Evolutionary conservation across 2,329 filamentous ascomycete species (phyloP).

Genomic region (Penicillium sp.): DNA sequence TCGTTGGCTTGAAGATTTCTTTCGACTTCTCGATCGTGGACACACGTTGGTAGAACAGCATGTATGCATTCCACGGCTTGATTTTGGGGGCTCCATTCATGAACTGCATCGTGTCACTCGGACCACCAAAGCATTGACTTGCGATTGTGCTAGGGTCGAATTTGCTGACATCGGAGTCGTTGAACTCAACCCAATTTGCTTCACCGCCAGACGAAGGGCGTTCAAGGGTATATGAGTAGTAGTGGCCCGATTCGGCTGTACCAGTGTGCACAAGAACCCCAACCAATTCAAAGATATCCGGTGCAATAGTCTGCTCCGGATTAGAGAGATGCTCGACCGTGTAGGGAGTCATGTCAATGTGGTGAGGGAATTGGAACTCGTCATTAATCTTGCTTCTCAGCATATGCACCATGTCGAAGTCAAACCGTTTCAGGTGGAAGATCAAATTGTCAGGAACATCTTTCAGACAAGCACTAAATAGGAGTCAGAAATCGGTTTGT

Average conservation of each 20-base stretch:
- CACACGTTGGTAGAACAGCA: slow-evolving; percentile 92
- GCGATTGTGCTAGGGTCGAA: slow-evolving; percentile 77
- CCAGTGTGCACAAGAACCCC: slow-evolving; percentile 91
- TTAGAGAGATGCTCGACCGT: slow-evolving; percentile 80
- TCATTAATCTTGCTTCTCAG: slow-evolving; percentile 93
- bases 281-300: slow-evolving; percentile 89
- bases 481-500: slow-evolving; percentile 13
- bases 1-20: slow-evolving; percentile 45
- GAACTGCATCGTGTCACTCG: slow-evolving; percentile 55
- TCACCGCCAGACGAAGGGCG: slow-evolving; percentile 56
- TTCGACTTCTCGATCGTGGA: slow-evolving; percentile 61
- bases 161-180: slow-evolving; percentile 76
- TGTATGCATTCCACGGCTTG: slow-evolving; percentile 85
- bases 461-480: slow-evolving; percentile 75
- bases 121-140: slow-evolving; percentile 75
- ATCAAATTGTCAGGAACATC: slow-evolving; percentile 92
- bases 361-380: slow-evolving; percentile 80
- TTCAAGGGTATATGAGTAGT: slow-evolving; percentile 93
- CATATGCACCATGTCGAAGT: slow-evolving; percentile 61
- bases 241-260: slow-evolving; percentile 90
- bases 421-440: slow-evolving; percentile 75
- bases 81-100: slow-evolving; percentile 53
- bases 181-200: slow-evolving; percentile 82
- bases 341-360: slow-evolving; percentile 85
- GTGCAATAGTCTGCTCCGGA: slow-evolving; percentile 53